These are phyloP conservation scores for Lantana camara DNA, from an alignment of 257 asterid genomes.

Conservation along the genomic window DNA sequence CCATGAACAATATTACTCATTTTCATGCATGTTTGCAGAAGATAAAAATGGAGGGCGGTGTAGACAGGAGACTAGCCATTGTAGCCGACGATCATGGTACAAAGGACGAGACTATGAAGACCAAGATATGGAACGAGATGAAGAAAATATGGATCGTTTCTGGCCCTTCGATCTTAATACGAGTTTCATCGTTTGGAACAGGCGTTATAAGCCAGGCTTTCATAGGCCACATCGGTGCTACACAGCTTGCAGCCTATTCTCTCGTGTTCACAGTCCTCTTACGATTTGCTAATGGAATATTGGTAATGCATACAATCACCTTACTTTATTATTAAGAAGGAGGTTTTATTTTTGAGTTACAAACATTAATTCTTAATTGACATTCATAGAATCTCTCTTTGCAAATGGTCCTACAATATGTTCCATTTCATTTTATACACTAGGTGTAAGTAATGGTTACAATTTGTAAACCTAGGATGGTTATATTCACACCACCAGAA, in stretches of 20 bases:
- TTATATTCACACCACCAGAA: too few relatives aligned
- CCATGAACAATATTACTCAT: too few relatives aligned
- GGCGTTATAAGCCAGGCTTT: slow-evolving; percentile 71
- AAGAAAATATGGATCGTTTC: slow-evolving; percentile 74
- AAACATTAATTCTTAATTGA: too few relatives aligned
- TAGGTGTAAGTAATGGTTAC: too few relatives aligned
- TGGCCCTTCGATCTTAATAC: slow-evolving; percentile 61
- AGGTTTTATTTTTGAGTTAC: too few relatives aligned
- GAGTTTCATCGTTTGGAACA: slow-evolving; percentile 49
- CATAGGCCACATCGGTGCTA: slow-evolving; percentile 65
- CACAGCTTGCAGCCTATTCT: slow-evolving; percentile 66
- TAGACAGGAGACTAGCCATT: too few relatives aligned
- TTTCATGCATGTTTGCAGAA: too few relatives aligned
- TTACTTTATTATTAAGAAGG: not conserved
- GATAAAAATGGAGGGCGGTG: too few relatives aligned
- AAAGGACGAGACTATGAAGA: slow-evolving; percentile 25
- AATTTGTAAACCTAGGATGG: too few relatives aligned
- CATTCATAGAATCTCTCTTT: too few relatives aligned
- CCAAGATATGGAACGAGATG: slow-evolving; percentile 45
- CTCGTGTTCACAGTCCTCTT: slow-evolving; percentile 52
- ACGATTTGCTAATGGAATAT: slow-evolving; percentile 54
- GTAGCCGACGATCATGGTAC: not conserved
- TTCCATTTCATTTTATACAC: too few relatives aligned
- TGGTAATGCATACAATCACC: slow-evolving; percentile 35
- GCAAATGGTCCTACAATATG: too few relatives aligned